Evolutionary conservation across 192 early-diverging fungal genomes (phyloP).

Genomic region (Globomyces pollinis-pini): DNA sequence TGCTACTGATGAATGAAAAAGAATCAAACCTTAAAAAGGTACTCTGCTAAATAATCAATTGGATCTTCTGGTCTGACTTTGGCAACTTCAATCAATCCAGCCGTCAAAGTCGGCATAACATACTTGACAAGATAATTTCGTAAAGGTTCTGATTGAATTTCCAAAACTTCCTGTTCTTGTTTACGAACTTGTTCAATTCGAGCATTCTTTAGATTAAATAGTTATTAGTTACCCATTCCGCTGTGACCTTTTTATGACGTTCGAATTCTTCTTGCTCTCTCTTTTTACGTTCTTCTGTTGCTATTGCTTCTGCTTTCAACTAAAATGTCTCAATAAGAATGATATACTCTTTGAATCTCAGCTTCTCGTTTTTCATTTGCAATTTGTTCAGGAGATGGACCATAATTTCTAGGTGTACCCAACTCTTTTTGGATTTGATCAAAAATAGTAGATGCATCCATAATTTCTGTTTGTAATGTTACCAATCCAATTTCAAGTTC

Average conservation of each 20-base stretch:
- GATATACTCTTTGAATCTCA: slow-evolving; percentile 33
- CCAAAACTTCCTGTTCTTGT: slow-evolving; percentile 56
- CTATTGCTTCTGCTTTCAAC: slow-evolving; percentile 33
- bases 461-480: slow-evolving; percentile 26
- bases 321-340: not conserved
- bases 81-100: slow-evolving; percentile 55
- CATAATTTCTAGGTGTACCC: slow-evolving; percentile 54
- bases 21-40: slow-evolving; percentile 38
- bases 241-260: slow-evolving; percentile 41
- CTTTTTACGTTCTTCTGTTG: slow-evolving; percentile 36
- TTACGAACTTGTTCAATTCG: slow-evolving; percentile 51
- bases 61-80: slow-evolving; percentile 58
- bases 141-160: slow-evolving; percentile 52
- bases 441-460: slow-evolving; percentile 26
- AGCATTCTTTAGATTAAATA: slow-evolving; percentile 33
- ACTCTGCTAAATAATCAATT: slow-evolving; percentile 53
- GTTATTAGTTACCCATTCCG: slow-evolving; percentile 45
- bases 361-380: slow-evolving; percentile 35
- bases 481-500: slow-evolving; percentile 50
- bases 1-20: too few species aligned
- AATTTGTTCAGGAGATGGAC: slow-evolving; percentile 45
- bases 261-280: slow-evolving; percentile 49
- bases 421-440: slow-evolving; percentile 33
- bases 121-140: slow-evolving; percentile 55
- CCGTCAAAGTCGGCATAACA: slow-evolving; percentile 54